These are phyloP conservation scores for Coemansia biformis DNA, from an alignment of 192 early-diverging fungal genomes.

Conservation along the genomic window DNA sequence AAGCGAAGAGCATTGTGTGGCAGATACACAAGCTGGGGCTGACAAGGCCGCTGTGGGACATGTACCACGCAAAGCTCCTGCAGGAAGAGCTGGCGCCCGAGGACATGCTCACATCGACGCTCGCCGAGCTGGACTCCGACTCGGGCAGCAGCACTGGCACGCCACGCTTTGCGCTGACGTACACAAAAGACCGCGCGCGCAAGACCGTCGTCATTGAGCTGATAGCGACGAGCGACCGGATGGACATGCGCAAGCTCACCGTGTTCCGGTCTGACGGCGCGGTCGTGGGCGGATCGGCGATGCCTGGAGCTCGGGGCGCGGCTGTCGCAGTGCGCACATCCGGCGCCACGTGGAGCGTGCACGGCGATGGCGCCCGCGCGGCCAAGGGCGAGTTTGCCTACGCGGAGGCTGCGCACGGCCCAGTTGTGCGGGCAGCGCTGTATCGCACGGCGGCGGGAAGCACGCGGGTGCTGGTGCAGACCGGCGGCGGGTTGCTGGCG, in stretches of 20 bases:
- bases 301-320: constrained; percentile 9
- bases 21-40: constrained; percentile 31
- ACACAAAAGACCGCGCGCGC: constrained; percentile 25
- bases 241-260: constrained; percentile 42
- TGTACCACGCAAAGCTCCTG: constrained; percentile 35
- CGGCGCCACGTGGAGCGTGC: constrained; percentile 24
- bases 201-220: constrained; percentile 48
- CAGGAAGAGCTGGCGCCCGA: constrained; percentile 31
- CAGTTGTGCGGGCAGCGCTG: constrained; percentile 16
- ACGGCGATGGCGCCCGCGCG: constrained; percentile 12
- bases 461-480: constrained; percentile 52
- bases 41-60: constrained; percentile 32
- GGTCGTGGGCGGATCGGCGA: neutral
- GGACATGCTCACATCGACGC: constrained; percentile 44
- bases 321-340: constrained; percentile 7
- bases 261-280: constrained; percentile 15
- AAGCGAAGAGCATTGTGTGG: constrained; percentile 46
- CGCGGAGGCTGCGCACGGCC: constrained; percentile 36
- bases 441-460: constrained; percentile 7
- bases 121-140: constrained; percentile 28
- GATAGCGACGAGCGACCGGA: constrained; percentile 13
- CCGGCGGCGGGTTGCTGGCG: constrained; percentile 56
- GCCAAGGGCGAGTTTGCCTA: constrained; percentile 23
- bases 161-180: constrained; percentile 31
- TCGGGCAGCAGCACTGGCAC: constrained; percentile 16